These are phyloP conservation scores for Ciborinia camelliae DNA, from an alignment of 2,329 filamentous ascomycete genomes.

Conservation along the genomic window DNA sequence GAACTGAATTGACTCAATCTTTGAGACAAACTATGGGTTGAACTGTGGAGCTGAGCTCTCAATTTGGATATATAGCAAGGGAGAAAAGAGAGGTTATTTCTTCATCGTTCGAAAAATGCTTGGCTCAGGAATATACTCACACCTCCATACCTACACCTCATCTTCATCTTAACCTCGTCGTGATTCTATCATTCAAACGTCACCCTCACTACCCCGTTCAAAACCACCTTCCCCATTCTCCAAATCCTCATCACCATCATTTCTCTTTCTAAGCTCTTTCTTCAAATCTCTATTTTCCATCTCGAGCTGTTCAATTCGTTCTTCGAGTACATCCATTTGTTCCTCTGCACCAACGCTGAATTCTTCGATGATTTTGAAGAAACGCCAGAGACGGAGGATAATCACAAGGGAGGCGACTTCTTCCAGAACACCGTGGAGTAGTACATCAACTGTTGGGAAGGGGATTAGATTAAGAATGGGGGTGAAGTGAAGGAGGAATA, in stretches of 20 bases:
- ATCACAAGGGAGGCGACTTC: conserved; percentile 65
- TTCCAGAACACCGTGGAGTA: conserved; percentile 56
- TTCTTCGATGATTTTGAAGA: conserved; percentile 70
- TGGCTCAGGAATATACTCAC: not conserved
- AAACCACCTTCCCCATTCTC: conserved; percentile 8
- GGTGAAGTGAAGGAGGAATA: not conserved
- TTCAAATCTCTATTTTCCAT: conserved; percentile 49
- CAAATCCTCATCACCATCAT: conserved; percentile 25
- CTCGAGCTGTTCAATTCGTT: conserved; percentile 51
- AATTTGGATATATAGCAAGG: not conserved
- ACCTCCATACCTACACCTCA: not conserved
- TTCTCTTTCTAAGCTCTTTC: conserved; percentile 38
- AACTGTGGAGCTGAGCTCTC: not conserved
- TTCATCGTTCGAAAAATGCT: not conserved
- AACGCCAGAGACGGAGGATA: conserved; percentile 62
- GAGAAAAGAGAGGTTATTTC: not conserved
- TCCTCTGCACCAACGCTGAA: conserved; percentile 60
- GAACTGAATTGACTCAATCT: not conserved
- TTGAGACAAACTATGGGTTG: not conserved
- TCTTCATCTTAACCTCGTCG: not conserved
- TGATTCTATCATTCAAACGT: not conserved
- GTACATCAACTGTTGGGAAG: conserved; percentile 59
- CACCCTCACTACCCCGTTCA: not conserved
- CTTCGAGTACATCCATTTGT: conserved; percentile 56
- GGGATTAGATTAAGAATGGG: not conserved